Base-by-base conservation (phyloP, 768 basidiomycete genomes). In the Termitomyces sp. region DNA sequence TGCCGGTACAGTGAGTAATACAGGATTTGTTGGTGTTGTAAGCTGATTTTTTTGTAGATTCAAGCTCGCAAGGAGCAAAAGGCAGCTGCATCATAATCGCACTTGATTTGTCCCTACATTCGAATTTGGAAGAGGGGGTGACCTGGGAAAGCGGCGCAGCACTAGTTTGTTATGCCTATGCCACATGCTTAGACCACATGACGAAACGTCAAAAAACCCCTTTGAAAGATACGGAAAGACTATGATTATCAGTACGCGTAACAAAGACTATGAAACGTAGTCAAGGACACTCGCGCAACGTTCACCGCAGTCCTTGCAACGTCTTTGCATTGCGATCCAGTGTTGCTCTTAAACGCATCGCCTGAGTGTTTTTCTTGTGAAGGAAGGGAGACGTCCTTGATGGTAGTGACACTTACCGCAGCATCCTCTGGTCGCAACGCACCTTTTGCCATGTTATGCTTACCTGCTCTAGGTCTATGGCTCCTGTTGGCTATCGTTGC, bases 371-470 rank as follows among this genome's bases (percentile, higher is more conserved):
- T n/a, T n/a, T n/a, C n/a, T n/a, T 7, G 20, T 53, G 36, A 39
- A 53, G 37, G 36, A 26, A 42, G 24, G 43, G 22, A 9, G 44
- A 18, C 14, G 29, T 41, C 18, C 41, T 37, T n/a, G 34, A 51
- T 16, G 43, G n/a, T 5, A 57, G 54, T 20, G 18, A 43, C 42
- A 75, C 85, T 24, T 69, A 90, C 90, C 51, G 90, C 89, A 52
- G 87, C 89, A 69, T 93, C 91, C 69, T 93, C 91, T 0, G 87
- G 87, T 51, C 87, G 78, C 61, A 90, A 69, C 0, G 90, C 89
- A 3, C 90, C 90, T 70, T 93, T 92, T 2, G 91, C 92, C 89
- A 92, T 91, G 66, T 92, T 93, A 63, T 92, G 88, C 64, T 89
- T 92, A 5, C 88, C 85, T 26, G 81, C 76, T 59, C 84, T 78